Percentiles rank a stretch among this genome's conserved stretches.
phyloP scores from a whole-genome alignment of 306 rosid genomes.

The Fragaria nilgerrensis region DNA sequence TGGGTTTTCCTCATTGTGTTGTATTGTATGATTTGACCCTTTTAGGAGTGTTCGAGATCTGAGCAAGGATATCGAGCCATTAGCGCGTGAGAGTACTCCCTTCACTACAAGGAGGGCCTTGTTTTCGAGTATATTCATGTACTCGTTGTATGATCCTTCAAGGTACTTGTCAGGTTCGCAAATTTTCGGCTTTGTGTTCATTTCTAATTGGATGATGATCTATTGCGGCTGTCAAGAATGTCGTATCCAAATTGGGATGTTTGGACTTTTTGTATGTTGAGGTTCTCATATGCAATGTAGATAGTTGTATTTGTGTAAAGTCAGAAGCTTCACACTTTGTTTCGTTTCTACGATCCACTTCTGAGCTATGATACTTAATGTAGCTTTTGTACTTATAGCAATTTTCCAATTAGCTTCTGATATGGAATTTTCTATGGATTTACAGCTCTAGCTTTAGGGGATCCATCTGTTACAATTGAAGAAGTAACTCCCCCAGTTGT shows the following conservation, averaged over 20 bases:
- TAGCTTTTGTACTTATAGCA: neutral
- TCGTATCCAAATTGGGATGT: too few species aligned
- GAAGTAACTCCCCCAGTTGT: conserved; percentile 72
- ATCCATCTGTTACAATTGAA: conserved; percentile 73
- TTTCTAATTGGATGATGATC: neutral
- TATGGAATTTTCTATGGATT: conserved; percentile 32
- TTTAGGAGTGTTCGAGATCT: conserved; percentile 42
- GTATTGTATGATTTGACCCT: conserved; percentile 9
- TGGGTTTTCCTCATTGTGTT: conserved; percentile 13
- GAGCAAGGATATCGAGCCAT: conserved; percentile 41
- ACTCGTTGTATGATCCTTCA: conserved; percentile 62
- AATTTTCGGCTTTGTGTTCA: conserved; percentile 43
- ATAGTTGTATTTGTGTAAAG: neutral
- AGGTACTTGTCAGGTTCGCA: conserved; percentile 94
- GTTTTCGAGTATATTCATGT: conserved; percentile 62
- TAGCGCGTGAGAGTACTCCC: conserved; percentile 28
- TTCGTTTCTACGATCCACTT: neutral
- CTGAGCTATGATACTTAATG: neutral
- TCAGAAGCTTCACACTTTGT: neutral
- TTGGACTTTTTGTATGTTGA: neutral
- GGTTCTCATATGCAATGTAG: conserved; percentile 1
- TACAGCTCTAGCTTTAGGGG: conserved; percentile 90
- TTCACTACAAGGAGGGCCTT: conserved; percentile 61
- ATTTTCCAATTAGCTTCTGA: conserved; percentile 15
- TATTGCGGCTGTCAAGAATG: neutral